These are phyloP conservation scores for Henckelia pumila DNA, from an alignment of 257 asterid species.

Conservation along the genomic window DNA sequence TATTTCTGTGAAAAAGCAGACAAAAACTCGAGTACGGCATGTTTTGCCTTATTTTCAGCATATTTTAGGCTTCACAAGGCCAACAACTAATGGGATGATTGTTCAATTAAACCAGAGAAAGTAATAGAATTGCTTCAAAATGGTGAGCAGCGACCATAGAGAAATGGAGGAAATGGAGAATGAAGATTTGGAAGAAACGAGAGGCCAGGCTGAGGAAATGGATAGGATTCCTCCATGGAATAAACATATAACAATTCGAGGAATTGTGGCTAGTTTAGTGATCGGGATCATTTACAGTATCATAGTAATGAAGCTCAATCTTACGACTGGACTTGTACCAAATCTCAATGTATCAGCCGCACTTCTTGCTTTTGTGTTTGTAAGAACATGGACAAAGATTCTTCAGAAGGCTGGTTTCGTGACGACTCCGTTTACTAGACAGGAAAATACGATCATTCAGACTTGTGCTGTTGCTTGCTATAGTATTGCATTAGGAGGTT, in stretches of 20 bases:
- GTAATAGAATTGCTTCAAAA: conserved; percentile 4
- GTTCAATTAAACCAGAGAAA: conserved; percentile 12
- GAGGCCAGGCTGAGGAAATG: conserved; percentile 30
- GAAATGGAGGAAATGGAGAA: conserved; percentile 32
- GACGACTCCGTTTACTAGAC: conserved; percentile 70
- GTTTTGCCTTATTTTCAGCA: neutral
- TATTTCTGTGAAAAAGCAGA: neutral
- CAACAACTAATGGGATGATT: neutral
- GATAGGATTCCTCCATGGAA: conserved; percentile 75
- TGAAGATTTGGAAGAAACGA: conserved; percentile 28
- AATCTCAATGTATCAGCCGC: conserved; percentile 91
- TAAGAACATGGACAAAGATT: conserved; percentile 70
- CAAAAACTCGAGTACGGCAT: neutral
- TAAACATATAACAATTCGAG: conserved; percentile 67
- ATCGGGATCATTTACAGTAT: conserved; percentile 71
- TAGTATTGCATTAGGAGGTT: conserved; percentile 80
- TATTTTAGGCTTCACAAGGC: neutral
- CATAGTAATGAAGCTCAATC: conserved; percentile 73
- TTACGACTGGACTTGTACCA: conserved; percentile 81
- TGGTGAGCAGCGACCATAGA: conserved; percentile 29
- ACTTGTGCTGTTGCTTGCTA: conserved; percentile 92
- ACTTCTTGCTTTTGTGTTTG: conserved; percentile 70
- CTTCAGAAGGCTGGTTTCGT: conserved; percentile 52
- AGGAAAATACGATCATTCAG: conserved; percentile 83
- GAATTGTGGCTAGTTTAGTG: conserved; percentile 56